phyloP scores from a whole-genome alignment of 2,329 filamentous ascomycete genomes.

The Rasamsonia emersonii region DNA sequence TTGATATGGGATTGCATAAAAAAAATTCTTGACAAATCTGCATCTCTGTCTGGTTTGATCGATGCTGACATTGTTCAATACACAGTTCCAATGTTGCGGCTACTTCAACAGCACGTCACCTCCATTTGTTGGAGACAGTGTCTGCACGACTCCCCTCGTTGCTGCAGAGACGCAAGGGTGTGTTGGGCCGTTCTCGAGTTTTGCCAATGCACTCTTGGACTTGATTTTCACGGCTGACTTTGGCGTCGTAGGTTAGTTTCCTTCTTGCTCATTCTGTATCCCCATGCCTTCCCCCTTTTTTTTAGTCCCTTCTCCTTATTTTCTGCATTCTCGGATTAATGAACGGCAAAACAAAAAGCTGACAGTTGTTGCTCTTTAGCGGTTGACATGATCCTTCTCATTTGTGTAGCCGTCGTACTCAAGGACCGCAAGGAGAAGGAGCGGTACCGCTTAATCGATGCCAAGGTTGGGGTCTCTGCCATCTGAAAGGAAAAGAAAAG shows the following conservation, averaged over 20 bases:
- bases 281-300: background rate
- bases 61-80: background rate
- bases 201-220: constrained; percentile 64
- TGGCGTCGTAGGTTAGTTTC: constrained; percentile 58
- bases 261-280: too few species aligned
- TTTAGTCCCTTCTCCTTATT: too few species aligned
- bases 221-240: constrained; percentile 71
- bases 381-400: constrained; percentile 58
- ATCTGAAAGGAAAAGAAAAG: constrained; percentile 7
- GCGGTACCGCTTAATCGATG: constrained; percentile 70
- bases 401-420: constrained; percentile 65
- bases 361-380: constrained; percentile 27
- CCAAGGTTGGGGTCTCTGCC: constrained; percentile 57
- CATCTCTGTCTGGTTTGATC: constrained; percentile 1
- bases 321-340: background rate
- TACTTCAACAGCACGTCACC: constrained; percentile 65
- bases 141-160: constrained; percentile 61
- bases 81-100: constrained; percentile 70
- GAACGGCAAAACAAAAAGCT: background rate
- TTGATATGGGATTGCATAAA: too few species aligned
- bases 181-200: constrained; percentile 56
- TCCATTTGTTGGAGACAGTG: constrained; percentile 60
- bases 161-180: constrained; percentile 65
- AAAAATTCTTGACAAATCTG: too few species aligned
- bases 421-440: constrained; percentile 75